Base-by-base conservation (phyloP, 2,329 filamentous ascomycete species). In the Colletotrichum paranaense region DNA sequence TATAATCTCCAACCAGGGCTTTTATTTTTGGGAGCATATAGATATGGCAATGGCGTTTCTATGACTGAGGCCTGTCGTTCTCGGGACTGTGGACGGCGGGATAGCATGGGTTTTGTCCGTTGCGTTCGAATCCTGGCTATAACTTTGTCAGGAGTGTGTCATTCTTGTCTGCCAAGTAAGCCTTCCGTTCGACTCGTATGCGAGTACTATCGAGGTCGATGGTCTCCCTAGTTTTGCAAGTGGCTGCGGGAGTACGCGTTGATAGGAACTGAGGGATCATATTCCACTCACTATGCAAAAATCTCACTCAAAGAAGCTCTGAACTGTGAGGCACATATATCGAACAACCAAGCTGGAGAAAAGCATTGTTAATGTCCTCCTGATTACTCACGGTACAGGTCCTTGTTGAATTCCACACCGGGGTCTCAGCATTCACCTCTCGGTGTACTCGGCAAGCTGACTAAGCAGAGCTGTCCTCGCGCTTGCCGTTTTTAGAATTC, bases 1-100 rank as follows among this genome's bases (percentile, higher is more conserved):
- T 42, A 32, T 30, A 32, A 32, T 12, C 32, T 49, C 19, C 19
- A 22, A 53, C n/a, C 12, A 56, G 30, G 35, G 46, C 56, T 69
- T 71, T 57, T 49, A 49, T 69, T 71, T 57, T 49, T 65, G 11
- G 46, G 60, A 32, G 59, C 69, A 60, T 60, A 49, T 69, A 70
- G 55, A 73, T 55, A 65, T 65, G 66, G 70, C 46, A 70, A 65
- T 70, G 70, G 66, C 65, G 66, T 73, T 28, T 69, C 60, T 49
- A 52, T 38, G 60, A 60, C 53, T 58, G 38, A 58, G 38, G 30
- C 5, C 38, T 5, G 28, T 12, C 14, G 6, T 6, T 42, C 5
- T 16, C 14, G 38, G 38, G 38, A 42, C 6, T 16, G 14, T 19
- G 14, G 38, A 19, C 2, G 14, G 14, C 2, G 35, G 14, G 14